phyloP scores from a whole-genome alignment of 1,284 basidiomycete species.

The Ustilago loliicola region DNA sequence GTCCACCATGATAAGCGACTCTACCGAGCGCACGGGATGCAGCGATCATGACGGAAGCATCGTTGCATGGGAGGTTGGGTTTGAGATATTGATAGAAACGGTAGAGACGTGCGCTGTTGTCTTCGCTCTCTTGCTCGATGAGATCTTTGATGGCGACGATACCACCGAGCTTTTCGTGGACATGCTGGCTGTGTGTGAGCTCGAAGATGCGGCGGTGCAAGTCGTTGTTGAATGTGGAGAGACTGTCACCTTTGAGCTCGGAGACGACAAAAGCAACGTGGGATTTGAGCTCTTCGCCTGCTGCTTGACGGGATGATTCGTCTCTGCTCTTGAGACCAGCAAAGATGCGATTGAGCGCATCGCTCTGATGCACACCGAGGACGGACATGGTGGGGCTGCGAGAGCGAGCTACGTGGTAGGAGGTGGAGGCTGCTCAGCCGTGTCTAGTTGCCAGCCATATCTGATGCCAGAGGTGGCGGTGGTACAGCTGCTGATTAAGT shows the following conservation, averaged over 20 bases:
- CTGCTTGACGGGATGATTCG: conserved; percentile 51
- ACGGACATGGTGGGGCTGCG: conserved; percentile 36
- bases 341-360: conserved; percentile 65
- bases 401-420: not conserved
- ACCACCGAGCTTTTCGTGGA: conserved; percentile 82
- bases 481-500: not conserved
- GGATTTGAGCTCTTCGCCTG: conserved; percentile 63
- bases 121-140: conserved; percentile 53
- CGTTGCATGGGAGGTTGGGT: conserved; percentile 83
- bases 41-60: conserved; percentile 87
- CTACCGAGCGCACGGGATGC: conserved; percentile 86
- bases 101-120: conserved; percentile 78
- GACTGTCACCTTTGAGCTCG: conserved; percentile 65
- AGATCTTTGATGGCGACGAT: conserved; percentile 79
- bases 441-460: conserved; percentile 25
- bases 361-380: conserved; percentile 52
- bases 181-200: conserved; percentile 83
- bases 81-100: conserved; percentile 93
- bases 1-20: conserved; percentile 83
- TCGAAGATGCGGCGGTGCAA: conserved; percentile 83
- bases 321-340: conserved; percentile 62
- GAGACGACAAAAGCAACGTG: conserved; percentile 60
- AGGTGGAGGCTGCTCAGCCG: conserved; percentile 23
- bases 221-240: conserved; percentile 70
- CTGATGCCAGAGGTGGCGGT: conserved; percentile 15